phyloP scores from a whole-genome alignment of 345 rosid species.

The Sisymbrium altissimum region DNA sequence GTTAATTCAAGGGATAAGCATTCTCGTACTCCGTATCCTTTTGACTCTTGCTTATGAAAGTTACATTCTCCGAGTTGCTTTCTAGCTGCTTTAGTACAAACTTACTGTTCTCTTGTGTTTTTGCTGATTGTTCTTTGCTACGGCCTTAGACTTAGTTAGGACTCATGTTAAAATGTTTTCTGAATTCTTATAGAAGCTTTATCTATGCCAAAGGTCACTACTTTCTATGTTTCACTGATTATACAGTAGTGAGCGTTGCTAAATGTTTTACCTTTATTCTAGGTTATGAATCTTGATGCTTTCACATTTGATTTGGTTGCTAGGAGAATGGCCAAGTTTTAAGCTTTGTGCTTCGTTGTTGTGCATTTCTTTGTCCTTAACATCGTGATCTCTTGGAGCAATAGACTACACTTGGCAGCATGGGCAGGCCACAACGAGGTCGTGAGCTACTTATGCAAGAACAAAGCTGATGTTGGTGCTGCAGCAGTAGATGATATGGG shows the following conservation, averaged over 20 bases:
- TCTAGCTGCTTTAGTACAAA: background rate
- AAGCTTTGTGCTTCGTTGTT: too few species aligned
- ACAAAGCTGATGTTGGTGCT: conserved; percentile 94
- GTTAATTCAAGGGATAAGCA: conserved; percentile 92
- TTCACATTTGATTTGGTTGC: background rate
- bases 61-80: background rate
- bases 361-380: conserved; percentile 37
- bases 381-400: conserved; percentile 28
- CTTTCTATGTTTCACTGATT: background rate
- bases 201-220: background rate
- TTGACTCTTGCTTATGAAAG: background rate
- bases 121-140: background rate
- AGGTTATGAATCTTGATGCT: background rate
- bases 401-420: conserved; percentile 90
- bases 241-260: background rate
- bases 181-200: background rate
- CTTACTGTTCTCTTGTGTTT: background rate
- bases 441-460: conserved; percentile 75
- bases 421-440: conserved; percentile 87
- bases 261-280: background rate
- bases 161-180: background rate
- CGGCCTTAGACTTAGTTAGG: background rate
- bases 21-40: conserved; percentile 95
- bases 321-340: background rate
- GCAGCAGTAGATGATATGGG: conserved; percentile 99